phyloP scores from a whole-genome alignment of 2,329 filamentous ascomycete species.

The Stagonosporopsis rhizophila region DNA sequence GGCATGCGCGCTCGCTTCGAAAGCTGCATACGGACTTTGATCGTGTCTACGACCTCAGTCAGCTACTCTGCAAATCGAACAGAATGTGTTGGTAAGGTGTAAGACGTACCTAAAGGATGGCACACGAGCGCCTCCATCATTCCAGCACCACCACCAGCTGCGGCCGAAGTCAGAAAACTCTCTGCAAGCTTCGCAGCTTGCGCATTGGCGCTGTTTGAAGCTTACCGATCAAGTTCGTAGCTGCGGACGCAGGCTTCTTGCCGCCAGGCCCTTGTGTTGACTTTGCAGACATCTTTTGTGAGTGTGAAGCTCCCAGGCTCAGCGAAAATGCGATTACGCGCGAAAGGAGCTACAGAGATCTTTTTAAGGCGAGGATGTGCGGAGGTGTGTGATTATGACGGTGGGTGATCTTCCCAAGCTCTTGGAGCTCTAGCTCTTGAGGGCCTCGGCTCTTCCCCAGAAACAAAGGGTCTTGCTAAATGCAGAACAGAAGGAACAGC shows the following conservation, averaged over 20 bases:
- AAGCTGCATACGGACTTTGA: conserved; percentile 99
- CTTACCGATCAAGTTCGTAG: conserved; percentile 89
- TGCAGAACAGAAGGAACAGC: conserved; percentile 12
- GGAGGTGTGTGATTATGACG: conserved; percentile 22
- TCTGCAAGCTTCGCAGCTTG: background rate
- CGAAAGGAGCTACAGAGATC: background rate
- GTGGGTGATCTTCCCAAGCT: conserved; percentile 17
- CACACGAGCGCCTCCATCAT: conserved; percentile 99
- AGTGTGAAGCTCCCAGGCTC: conserved; percentile 11
- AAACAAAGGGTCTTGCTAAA: conserved; percentile 28
- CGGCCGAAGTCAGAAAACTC: conserved; percentile 25
- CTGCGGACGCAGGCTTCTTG: conserved; percentile 83
- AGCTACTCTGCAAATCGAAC: conserved; percentile 16
- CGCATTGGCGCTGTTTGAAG: conserved; percentile 3
- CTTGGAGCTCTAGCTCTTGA: conserved; percentile 26
- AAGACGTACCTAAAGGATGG: conserved; percentile 80
- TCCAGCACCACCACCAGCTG: conserved; percentile 93
- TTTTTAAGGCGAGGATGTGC: background rate
- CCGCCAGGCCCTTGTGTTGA: conserved; percentile 62
- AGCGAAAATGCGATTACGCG: background rate
- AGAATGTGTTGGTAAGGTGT: background rate
- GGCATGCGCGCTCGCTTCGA: conserved; percentile 83
- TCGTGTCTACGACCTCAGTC: conserved; percentile 72
- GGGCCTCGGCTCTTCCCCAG: conserved; percentile 23
- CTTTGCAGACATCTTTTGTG: conserved; percentile 65